phyloP scores from a whole-genome alignment of 2,329 filamentous ascomycete genomes.

The Chrysoporthe cubensis region DNA sequence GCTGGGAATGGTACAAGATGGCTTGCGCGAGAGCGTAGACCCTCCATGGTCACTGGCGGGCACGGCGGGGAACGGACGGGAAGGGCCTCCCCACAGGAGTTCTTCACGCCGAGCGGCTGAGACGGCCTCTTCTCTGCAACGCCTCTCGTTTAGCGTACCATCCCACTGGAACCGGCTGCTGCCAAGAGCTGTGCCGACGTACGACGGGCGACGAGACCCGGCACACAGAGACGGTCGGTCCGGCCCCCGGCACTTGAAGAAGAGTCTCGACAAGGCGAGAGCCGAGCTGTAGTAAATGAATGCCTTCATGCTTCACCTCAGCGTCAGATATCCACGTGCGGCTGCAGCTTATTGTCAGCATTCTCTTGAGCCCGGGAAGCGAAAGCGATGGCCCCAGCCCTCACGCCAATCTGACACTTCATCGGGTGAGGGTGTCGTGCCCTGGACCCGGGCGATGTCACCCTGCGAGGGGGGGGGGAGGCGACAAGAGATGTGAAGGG shows the following conservation, averaged over 20 bases:
- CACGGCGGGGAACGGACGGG: constrained; percentile 15
- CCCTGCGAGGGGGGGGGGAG: not conserved
- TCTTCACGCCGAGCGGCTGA: constrained; percentile 17
- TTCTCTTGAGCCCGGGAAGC: constrained; percentile 6
- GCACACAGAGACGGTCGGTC: too few species aligned
- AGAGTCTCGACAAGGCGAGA: constrained; percentile 3
- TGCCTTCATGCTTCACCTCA: not conserved
- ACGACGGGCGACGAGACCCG: not conserved
- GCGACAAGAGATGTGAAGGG: not conserved
- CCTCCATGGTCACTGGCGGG: constrained; percentile 18
- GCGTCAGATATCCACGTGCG: not conserved
- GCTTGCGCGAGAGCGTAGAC: not conserved
- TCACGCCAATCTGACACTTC: constrained; percentile 8
- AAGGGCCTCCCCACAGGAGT: constrained; percentile 9
- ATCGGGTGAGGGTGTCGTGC: constrained; percentile 1
- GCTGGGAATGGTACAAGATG: constrained; percentile 7
- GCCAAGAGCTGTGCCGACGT: constrained; percentile 14
- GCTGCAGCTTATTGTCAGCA: constrained; percentile 19
- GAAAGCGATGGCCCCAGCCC: constrained; percentile 6
- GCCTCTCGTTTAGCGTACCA: constrained; percentile 24
- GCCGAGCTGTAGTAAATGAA: not conserved
- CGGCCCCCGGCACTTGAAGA: constrained; percentile 14
- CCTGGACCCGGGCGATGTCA: constrained; percentile 12
- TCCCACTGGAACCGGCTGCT: constrained; percentile 24
- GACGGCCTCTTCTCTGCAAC: constrained; percentile 17